Percentiles rank a stretch among this genome's conserved stretches.
phyloP scores from a whole-genome alignment of 169 alveolate species.

The Plasmodium vinckei region DNA sequence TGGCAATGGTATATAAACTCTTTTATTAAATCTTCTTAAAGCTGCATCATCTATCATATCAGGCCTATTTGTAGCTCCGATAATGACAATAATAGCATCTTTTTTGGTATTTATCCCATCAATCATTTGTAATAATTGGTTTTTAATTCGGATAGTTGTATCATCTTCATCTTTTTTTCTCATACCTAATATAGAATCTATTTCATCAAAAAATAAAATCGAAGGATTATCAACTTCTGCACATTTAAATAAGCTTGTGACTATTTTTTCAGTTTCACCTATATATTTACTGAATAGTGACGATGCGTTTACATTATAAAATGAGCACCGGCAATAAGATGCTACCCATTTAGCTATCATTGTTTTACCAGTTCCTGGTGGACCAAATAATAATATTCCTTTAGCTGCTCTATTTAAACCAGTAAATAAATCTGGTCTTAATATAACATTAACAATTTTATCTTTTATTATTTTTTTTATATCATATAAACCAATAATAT shows the following conservation, averaged over 20 bases:
- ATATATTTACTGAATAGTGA: conserved; percentile 93
- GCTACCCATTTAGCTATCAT: conserved; percentile 95
- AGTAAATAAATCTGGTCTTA: conserved; percentile 89
- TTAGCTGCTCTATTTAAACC: conserved; percentile 91
- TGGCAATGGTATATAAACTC: conserved; percentile 94
- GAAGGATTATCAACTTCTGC: conserved; percentile 93
- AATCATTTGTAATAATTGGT: conserved; percentile 93
- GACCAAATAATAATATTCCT: conserved; percentile 90
- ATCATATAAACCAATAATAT: conserved; percentile 82
- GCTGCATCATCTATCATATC: conserved; percentile 96
- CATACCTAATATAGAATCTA: conserved; percentile 93
- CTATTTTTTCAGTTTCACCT: conserved; percentile 95
- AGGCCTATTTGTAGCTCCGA: conserved; percentile 96
- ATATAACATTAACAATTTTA: conserved; percentile 88
- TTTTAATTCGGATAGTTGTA: conserved; percentile 92
- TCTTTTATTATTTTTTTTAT: conserved; percentile 87
- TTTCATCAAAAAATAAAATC: conserved; percentile 95
- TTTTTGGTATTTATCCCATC: conserved; percentile 94
- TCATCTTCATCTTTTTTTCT: conserved; percentile 93
- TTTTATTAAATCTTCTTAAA: conserved; percentile 92
- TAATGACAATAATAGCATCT: conserved; percentile 86
- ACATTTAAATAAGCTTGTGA: conserved; percentile 91
- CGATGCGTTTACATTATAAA: conserved; percentile 94
- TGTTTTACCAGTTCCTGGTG: conserved; percentile 93
- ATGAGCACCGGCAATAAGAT: conserved; percentile 91